A percentile compares a stretch with the other conserved stretches of the same genome.
These are phyloP conservation scores for Pezicula carpinea DNA, from an alignment of 2,329 filamentous ascomycete genomes.

Conservation along the genomic window DNA sequence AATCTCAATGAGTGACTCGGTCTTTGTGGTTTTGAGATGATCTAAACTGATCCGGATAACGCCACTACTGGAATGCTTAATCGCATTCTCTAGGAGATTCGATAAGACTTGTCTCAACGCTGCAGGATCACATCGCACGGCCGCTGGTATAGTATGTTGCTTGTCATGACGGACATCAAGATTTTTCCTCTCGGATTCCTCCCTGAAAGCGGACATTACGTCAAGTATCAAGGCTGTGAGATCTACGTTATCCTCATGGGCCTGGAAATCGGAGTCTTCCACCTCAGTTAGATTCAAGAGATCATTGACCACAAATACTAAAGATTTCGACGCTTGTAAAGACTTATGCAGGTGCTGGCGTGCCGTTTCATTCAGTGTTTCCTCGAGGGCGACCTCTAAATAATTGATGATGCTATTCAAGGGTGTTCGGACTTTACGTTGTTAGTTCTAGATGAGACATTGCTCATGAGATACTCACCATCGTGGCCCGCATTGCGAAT, in stretches of 20 bases:
- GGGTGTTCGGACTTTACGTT: constrained; percentile 55
- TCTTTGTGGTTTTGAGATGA: constrained; percentile 9
- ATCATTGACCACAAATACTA: constrained; percentile 91
- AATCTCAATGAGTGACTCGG: constrained; percentile 13
- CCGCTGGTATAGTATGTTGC: constrained; percentile 8
- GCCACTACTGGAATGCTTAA: constrained; percentile 14
- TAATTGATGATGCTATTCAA: constrained; percentile 93
- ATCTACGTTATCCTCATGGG: constrained; percentile 15
- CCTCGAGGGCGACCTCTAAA: constrained; percentile 81
- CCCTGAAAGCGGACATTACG: constrained; percentile 10
- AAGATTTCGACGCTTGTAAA: constrained; percentile 82
- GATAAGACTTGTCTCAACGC: constrained; percentile 17
- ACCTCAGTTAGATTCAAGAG: constrained; percentile 80
- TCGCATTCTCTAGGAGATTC: constrained; percentile 18
- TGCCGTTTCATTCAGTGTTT: constrained; percentile 70
- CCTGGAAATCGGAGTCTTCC: constrained; percentile 47
- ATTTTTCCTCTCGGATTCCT: constrained; percentile 3
- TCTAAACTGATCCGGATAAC: constrained; percentile 11
- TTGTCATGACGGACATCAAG: constrained; percentile 11
- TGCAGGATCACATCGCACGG: constrained; percentile 14
- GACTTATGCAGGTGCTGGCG: constrained; percentile 79
- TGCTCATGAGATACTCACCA: constrained; percentile 32
- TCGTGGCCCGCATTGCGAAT: constrained; percentile 20
- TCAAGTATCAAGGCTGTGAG: constrained; percentile 11
- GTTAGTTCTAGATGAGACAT: constrained; percentile 73